These are phyloP conservation scores for apple (Malus domestica) DNA, from an alignment of 306 rosid species.

Conservation along the genomic window DNA sequence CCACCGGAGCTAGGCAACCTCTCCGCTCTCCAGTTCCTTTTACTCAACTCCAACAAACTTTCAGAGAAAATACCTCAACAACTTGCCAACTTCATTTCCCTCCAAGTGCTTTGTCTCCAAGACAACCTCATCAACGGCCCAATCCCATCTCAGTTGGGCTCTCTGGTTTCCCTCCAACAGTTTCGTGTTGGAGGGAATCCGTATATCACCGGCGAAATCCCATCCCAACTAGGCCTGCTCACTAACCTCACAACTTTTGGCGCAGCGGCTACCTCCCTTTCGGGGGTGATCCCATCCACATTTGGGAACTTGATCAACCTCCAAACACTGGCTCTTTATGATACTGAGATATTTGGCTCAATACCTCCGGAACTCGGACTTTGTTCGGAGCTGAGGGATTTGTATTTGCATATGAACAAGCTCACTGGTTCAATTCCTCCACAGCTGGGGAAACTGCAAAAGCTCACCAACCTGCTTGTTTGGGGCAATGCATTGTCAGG, in stretches of 20 bases:
- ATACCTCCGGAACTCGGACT: conserved; percentile 70
- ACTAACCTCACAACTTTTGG: conserved; percentile 87
- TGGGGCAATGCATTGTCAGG: conserved; percentile 81
- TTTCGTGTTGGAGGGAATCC: conserved; percentile 88
- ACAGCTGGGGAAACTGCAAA: conserved; percentile 66
- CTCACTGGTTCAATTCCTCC: conserved; percentile 70
- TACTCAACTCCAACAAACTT: conserved; percentile 66
- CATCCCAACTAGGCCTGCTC: conserved; percentile 62
- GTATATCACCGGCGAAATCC: conserved; percentile 67
- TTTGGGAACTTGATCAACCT: conserved; percentile 77
- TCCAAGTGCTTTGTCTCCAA: conserved; percentile 69
- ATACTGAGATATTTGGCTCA: conserved; percentile 70
- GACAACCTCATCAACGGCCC: conserved; percentile 77
- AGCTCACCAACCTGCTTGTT: conserved; percentile 71
- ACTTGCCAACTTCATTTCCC: conserved; percentile 58
- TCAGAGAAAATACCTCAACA: conserved; percentile 58
- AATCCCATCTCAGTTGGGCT: conserved; percentile 74
- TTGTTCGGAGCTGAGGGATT: conserved; percentile 73
- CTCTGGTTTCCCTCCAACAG: conserved; percentile 73
- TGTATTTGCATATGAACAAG: conserved; percentile 79
- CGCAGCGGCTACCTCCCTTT: conserved; percentile 86
- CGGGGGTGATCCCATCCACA: conserved; percentile 71
- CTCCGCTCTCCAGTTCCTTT: conserved; percentile 66
- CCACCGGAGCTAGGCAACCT: conserved; percentile 67
- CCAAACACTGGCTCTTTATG: conserved; percentile 79